Conservation (phyloP, 2,329 filamentous ascomycete species). For the Fusarium ambrosium region DNA sequence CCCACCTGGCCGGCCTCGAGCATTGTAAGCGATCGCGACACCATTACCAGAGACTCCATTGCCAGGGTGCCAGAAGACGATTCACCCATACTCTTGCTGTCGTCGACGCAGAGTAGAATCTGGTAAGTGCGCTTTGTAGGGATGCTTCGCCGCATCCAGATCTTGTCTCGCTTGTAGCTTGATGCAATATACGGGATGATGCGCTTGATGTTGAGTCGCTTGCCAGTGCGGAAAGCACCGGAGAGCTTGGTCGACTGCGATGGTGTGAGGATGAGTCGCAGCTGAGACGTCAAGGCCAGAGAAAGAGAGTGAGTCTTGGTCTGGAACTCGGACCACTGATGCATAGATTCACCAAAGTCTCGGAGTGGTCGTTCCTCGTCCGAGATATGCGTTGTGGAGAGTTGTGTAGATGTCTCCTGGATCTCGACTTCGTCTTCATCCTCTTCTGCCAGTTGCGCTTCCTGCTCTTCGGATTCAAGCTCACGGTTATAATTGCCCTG, state of each 20-base stretch:
- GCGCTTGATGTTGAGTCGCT: constrained; percentile 98
- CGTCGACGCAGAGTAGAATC: constrained; percentile 96
- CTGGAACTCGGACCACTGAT: constrained; percentile 89
- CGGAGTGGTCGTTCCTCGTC: constrained; percentile 59
- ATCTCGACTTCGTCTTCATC: constrained; percentile 64
- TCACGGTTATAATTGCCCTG: constrained; percentile 71
- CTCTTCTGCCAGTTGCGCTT: constrained; percentile 60
- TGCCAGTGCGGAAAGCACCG: constrained; percentile 96
- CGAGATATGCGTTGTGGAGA: constrained; percentile 80
- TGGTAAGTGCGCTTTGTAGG: constrained; percentile 97
- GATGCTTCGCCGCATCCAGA: constrained; percentile 96
- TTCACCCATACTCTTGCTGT: constrained; percentile 94
- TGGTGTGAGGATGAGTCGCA: constrained; percentile 94
- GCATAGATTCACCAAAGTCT: constrained; percentile 70
- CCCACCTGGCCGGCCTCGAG: constrained; percentile 95
- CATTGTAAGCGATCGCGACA: constrained; percentile 88
- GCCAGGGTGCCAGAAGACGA: constrained; percentile 81
- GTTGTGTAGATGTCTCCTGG: constrained; percentile 70
- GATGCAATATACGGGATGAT: constrained; percentile 99
- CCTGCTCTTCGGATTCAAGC: constrained; percentile 58
- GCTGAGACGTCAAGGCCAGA: constrained; percentile 90
- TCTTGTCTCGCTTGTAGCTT: constrained; percentile 98
- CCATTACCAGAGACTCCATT: constrained; percentile 93
- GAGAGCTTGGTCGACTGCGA: constrained; percentile 96
- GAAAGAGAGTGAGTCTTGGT: constrained; percentile 87